Evolutionary conservation across 2,329 filamentous ascomycete species (phyloP).

Genomic region (Curvularia eragrostidis): DNA sequence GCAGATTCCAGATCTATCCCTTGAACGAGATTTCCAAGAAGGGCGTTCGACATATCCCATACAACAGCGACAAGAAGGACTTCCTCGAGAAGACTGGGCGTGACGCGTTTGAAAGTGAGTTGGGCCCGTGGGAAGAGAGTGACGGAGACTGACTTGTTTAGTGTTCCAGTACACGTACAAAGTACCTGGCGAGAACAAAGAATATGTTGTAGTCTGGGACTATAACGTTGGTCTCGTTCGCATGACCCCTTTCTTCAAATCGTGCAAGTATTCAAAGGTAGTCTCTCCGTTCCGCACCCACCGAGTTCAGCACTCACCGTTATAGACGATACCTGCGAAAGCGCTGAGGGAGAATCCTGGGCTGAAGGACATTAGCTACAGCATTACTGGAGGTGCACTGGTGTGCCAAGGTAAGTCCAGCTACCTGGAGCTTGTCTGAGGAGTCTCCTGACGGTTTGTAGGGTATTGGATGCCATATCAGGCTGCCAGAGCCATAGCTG

Average conservation of each 20-base stretch:
- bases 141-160: conserved; percentile 47
- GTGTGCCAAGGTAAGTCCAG: conserved; percentile 70
- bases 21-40: conserved; percentile 63
- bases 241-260: conserved; percentile 95
- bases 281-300: conserved; percentile 25
- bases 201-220: conserved; percentile 91
- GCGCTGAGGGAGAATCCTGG: conserved; percentile 74
- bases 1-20: conserved; percentile 70
- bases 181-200: conserved; percentile 66
- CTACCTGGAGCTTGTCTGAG: background rate
- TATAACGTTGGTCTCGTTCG: conserved; percentile 93
- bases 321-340: conserved; percentile 84
- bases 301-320: conserved; percentile 19
- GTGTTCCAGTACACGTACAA: conserved; percentile 86
- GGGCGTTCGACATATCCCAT: conserved; percentile 74
- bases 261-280: conserved; percentile 85
- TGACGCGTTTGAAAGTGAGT: conserved; percentile 84
- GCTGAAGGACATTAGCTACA: conserved; percentile 87
- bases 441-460: conserved; percentile 47
- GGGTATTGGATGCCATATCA: conserved; percentile 96
- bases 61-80: conserved; percentile 91
- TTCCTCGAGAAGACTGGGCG: conserved; percentile 86
- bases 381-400: conserved; percentile 91
- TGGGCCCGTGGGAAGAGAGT: background rate
- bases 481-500: conserved; percentile 84